Evolutionary conservation across 2,329 filamentous ascomycete genomes (phyloP).

Genomic region (Epichloe uncinata): DNA sequence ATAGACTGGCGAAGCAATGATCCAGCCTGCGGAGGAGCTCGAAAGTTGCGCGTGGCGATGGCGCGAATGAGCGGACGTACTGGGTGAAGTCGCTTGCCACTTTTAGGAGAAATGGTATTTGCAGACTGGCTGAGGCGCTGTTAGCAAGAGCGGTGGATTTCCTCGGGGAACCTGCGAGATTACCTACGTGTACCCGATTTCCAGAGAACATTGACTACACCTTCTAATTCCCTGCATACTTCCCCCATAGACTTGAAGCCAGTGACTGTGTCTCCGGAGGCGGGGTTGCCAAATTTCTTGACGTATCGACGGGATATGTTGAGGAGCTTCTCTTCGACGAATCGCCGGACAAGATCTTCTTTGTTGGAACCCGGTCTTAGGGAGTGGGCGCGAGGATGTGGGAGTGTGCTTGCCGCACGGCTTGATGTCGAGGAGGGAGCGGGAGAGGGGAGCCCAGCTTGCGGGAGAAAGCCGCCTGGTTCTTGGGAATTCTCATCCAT

Average conservation of each 20-base stretch:
- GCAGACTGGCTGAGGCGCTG: slow-evolving; percentile 50
- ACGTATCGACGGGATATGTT: slow-evolving; percentile 44
- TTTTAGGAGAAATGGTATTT: slow-evolving; percentile 72
- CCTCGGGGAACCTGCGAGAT: not conserved
- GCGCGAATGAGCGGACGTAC: slow-evolving; percentile 58
- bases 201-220: slow-evolving; percentile 71
- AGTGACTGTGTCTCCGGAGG: slow-evolving; percentile 32
- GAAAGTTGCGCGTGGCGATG: slow-evolving; percentile 51
- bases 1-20: slow-evolving; percentile 64
- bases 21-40: slow-evolving; percentile 65
- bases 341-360: slow-evolving; percentile 46
- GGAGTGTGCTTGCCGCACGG: slow-evolving; percentile 28
- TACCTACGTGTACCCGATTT: slow-evolving; percentile 71
- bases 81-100: slow-evolving; percentile 60
- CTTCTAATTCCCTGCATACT: slow-evolving; percentile 60
- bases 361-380: slow-evolving; percentile 44
- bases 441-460: slow-evolving; percentile 38
- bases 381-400: slow-evolving; percentile 39
- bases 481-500: slow-evolving; percentile 6
- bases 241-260: slow-evolving; percentile 51
- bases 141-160: not conserved
- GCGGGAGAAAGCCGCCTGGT: slow-evolving; percentile 40
- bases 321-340: slow-evolving; percentile 38
- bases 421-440: slow-evolving; percentile 36
- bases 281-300: slow-evolving; percentile 39